Evolutionary conservation across 1,139 yeast genomes (phyloP).

Genomic region (Yamadazyma trypodendri): DNA sequence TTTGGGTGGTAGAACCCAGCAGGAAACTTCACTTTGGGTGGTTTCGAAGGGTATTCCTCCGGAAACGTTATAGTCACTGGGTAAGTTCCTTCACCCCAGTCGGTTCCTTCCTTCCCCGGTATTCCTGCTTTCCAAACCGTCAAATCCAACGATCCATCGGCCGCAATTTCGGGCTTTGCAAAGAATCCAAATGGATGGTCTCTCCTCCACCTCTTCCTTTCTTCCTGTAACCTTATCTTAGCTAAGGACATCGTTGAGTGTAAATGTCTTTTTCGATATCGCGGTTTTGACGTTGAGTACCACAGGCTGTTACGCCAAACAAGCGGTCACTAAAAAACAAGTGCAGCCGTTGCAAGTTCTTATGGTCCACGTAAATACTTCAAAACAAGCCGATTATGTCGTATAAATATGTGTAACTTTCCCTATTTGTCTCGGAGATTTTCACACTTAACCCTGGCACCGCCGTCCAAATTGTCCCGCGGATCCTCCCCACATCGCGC

Average conservation of each 20-base stretch:
- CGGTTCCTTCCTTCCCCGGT: slow-evolving; percentile 85
- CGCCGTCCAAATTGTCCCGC: neutral
- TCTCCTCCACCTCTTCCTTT: slow-evolving; percentile 95
- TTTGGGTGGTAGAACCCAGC: slow-evolving; percentile 93
- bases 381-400: too few relatives aligned
- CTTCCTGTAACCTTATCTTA: slow-evolving; percentile 80
- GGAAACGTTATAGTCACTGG: slow-evolving; percentile 85
- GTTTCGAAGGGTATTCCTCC: slow-evolving; percentile 92
- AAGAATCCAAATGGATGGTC: slow-evolving; percentile 97
- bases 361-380: too few relatives aligned
- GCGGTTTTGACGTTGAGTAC: slow-evolving; percentile 3
- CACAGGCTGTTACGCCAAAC: too few relatives aligned
- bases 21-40: slow-evolving; percentile 90
- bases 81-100: slow-evolving; percentile 87
- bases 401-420: neutral
- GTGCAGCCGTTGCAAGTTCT: too few relatives aligned
- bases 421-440: neutral
- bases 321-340: too few relatives aligned
- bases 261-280: slow-evolving; percentile 3
- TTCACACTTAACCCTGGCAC: too few relatives aligned
- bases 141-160: slow-evolving; percentile 81
- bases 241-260: slow-evolving; percentile 48
- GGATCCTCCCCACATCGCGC: slow-evolving; percentile 2
- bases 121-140: slow-evolving; percentile 93
- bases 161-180: slow-evolving; percentile 79